Evolutionary conservation across 2,329 filamentous ascomycete genomes (phyloP).

Genomic region (Pestalotiopsis sp.): DNA sequence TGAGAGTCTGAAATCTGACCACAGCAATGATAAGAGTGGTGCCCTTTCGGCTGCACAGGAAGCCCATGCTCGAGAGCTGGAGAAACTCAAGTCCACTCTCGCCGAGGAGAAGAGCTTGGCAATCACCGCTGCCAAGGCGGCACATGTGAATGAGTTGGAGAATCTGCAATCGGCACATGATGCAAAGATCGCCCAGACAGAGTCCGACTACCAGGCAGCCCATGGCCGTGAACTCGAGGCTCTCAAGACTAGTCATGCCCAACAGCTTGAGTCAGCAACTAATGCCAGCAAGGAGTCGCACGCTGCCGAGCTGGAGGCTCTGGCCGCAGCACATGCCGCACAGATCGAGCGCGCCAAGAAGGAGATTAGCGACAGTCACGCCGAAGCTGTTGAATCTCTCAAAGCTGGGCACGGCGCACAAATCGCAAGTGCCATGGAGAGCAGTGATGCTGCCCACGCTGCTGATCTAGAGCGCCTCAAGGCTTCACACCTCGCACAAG

Average conservation of each 20-base stretch:
- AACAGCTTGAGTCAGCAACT: constrained; percentile 25
- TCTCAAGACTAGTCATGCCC: constrained; percentile 25
- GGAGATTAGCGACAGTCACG: constrained; percentile 15
- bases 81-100: constrained; percentile 26
- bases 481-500: constrained; percentile 12
- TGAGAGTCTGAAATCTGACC: constrained; percentile 21
- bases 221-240: constrained; percentile 20
- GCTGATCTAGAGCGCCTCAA: constrained; percentile 18
- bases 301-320: constrained; percentile 28
- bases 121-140: constrained; percentile 20
- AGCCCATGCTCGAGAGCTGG: constrained; percentile 24
- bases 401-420: constrained; percentile 13
- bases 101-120: constrained; percentile 23
- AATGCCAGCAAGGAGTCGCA: constrained; percentile 24
- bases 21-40: constrained; percentile 17
- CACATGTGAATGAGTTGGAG: constrained; percentile 25
- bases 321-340: constrained; percentile 19
- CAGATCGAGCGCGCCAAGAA: constrained; percentile 18
- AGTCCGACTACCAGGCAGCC: constrained; percentile 16
- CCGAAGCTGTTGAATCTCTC: constrained; percentile 16
- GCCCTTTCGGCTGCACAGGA: constrained; percentile 18
- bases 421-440: constrained; percentile 12
- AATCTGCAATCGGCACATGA: constrained; percentile 21
- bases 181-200: constrained; percentile 17
- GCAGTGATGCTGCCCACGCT: constrained; percentile 15